These are phyloP conservation scores for Trichomonascus vanleenenianus DNA, from an alignment of 805 yeast genomes.

Conservation along the genomic window DNA sequence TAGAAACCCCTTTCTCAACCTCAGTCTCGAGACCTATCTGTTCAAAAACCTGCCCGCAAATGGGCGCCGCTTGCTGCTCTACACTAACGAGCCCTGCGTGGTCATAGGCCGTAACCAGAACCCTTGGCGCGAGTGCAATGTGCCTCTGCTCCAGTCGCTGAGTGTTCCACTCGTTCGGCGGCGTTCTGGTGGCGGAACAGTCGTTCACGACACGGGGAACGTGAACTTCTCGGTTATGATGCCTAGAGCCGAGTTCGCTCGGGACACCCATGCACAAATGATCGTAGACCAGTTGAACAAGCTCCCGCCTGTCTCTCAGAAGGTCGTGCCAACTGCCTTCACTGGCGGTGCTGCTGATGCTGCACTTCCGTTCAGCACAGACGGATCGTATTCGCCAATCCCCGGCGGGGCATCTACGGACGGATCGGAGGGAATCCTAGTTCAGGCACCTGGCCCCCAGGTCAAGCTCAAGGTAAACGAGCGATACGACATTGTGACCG, in stretches of 20 bases:
- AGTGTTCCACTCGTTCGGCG: conserved; percentile 68
- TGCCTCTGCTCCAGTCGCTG: conserved; percentile 43
- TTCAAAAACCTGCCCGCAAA: conserved; percentile 37
- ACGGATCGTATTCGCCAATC: not conserved
- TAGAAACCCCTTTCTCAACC: conserved; percentile 61
- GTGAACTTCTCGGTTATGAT: conserved; percentile 79
- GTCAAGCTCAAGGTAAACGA: conserved; percentile 45
- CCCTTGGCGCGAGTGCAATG: conserved; percentile 80
- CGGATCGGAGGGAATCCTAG: not conserved
- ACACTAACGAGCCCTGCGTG: conserved; percentile 76
- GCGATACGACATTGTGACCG: conserved; percentile 71
- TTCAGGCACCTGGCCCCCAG: conserved; percentile 10
- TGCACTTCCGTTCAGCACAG: conserved; percentile 1
- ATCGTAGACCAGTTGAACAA: conserved; percentile 36
- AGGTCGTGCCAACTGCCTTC: not conserved
- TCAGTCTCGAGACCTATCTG: conserved; percentile 75
- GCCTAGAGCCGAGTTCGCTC: conserved; percentile 53
- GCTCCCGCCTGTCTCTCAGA: conserved; percentile 11
- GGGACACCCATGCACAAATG: conserved; percentile 42
- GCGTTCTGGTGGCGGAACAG: conserved; percentile 93
- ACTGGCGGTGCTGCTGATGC: not conserved
- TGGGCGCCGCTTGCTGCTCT: conserved; percentile 56
- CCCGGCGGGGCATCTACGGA: too few relatives aligned
- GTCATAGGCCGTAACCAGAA: conserved; percentile 95
- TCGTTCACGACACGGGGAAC: conserved; percentile 88